Evolutionary conservation across 108 stramenopile species (phyloP), one percentile per base, ranked within the genome.

Genomic region (Nannochloropsis salina): DNA sequence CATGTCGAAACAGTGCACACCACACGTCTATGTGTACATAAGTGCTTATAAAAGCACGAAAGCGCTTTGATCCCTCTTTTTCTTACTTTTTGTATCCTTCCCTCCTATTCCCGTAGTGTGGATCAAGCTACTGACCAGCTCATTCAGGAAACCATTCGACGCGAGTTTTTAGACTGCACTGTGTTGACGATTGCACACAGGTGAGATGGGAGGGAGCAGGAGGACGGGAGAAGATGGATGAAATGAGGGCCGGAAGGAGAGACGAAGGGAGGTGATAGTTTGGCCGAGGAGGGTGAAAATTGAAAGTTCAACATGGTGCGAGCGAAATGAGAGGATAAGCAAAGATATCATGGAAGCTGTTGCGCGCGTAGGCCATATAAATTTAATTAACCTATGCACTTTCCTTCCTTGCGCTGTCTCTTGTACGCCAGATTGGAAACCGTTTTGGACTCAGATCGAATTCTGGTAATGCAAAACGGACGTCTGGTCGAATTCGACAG

Each of bases 361-460:
- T 4, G 2, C 22, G 31, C 22, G 20, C 31, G 20, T 40, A 11
- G 20, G 51, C 40, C 3, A n/a, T 3, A 74, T n/a, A n/a, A 20
- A 81, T 40, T 81, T 40, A 81, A 40, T 9, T 11, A 5, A 12
- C 40, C 81, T 20, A 22, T 31, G 6, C 81, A 12, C 81, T 5
- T 41, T 2, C 22, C 40, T 81, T 81, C 22, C 81, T 6, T 2
- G 22, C 81, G 11, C 21, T 31, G 80, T 21, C 81, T 5, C 81
- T 4, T 41, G 81, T 12, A 31, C 21, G n/a, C 80, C 12, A 81
- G 97, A 18, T 84, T 91, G 21, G 42, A 90, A 47, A 98, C 97
- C 9, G 96, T 98, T 82, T 95, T 98, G 94, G 97, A 98, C 88
- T 97, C 95, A 85, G 96, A 98, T 84, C 80, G 43, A 31, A 89